Base-by-base conservation (phyloP, 768 basidiomycete species). In the Austroboletus eburneus region DNA sequence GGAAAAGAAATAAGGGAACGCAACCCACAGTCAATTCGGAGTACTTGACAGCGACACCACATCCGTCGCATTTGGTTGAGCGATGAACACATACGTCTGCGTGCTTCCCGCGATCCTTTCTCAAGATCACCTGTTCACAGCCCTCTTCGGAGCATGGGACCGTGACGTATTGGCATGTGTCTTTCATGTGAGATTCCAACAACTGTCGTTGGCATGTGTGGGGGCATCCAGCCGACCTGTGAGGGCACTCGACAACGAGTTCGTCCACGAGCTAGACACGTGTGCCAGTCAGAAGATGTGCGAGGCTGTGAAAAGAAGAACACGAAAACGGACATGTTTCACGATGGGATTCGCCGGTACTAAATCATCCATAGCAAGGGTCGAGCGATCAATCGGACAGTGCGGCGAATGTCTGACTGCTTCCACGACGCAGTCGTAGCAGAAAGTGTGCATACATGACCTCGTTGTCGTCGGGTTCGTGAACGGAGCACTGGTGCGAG, bases 361-460 rank as follows among this genome's bases (percentile, higher is more conserved):
- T 45, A 92, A 68, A 52, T 87, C 81, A n/a, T 68, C 69, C n/a
- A 67, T 45, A 2, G 69, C 65, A 25, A 94, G 71, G 0, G 80
- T 72, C 13, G 79, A 83, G 18, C 92, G 80, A 66, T 94, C 91
- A 24, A 95, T 80, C 10, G 92, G 92, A 63, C 92, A 95, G 50
- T 83, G 81, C 0, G 76, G 70, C 7, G 82, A 79, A 49, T 86
- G 78, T 12, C 66, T 63, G 4, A 94, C 74, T 0, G 91, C 87
- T 41, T 73, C 72, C n/a, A 69, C 56, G 49, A 93, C 87, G 59
- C 92, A 95, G 24, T 80, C 83, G n/a, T 68, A 67, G 63, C 92
- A 95, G 64, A 94, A 94, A 0, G 90, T 94, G 61, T 91, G 92
- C 49, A 78, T 73, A 56, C 92, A 94, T 8, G 83, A 79, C 33